Evolutionary conservation across 805 yeast species (phyloP).

Genomic region (Saccharomycopsis fermentans): DNA sequence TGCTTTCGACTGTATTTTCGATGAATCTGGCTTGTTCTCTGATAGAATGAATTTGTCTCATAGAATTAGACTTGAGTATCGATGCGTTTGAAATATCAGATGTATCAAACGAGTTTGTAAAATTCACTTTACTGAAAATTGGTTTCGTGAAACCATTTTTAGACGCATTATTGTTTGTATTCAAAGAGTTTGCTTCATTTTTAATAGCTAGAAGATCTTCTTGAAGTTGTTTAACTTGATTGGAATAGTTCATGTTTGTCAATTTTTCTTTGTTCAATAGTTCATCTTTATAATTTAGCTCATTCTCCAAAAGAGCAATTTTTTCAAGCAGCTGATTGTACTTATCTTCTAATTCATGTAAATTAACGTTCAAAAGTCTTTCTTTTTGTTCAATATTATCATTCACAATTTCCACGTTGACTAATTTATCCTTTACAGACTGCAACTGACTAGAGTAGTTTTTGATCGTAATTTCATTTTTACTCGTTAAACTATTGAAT

Average conservation of each 20-base stretch:
- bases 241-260: conserved; percentile 23
- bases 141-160: background rate
- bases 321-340: conserved; percentile 30
- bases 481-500: conserved; percentile 19
- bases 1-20: conserved; percentile 23
- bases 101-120: background rate
- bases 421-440: conserved; percentile 25
- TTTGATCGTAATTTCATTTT: conserved; percentile 21
- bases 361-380: conserved; percentile 26
- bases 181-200: conserved; percentile 5
- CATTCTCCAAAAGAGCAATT: conserved; percentile 31
- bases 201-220: conserved; percentile 18
- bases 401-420: conserved; percentile 34
- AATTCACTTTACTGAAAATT: background rate
- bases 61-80: conserved; percentile 23
- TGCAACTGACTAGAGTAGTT: conserved; percentile 25
- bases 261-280: conserved; percentile 22
- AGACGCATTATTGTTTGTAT: background rate
- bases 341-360: conserved; percentile 28
- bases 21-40: conserved; percentile 24
- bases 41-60: conserved; percentile 25
- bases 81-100: background rate
- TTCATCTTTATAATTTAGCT: conserved; percentile 25
- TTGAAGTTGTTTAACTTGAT: conserved; percentile 16
- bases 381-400: conserved; percentile 36